Base-by-base conservation (phyloP, 2,329 filamentous ascomycete genomes). In the Rosellinia necatrix region DNA sequence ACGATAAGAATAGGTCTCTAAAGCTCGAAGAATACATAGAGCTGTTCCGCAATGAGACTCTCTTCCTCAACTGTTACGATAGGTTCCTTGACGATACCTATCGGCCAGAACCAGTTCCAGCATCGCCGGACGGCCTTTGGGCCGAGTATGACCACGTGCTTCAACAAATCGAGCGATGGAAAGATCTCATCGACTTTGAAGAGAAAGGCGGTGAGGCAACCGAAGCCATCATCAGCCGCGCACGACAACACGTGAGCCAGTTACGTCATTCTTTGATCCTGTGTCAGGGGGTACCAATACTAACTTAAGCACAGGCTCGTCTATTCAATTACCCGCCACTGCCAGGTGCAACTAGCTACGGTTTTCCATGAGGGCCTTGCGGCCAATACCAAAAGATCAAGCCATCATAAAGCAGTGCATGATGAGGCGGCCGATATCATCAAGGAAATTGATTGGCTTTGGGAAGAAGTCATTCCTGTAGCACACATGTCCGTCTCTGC, bases 401-500 rank as follows among this genome's bases (percentile, higher is more conserved):
- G 55, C 65, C 32, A 44, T 46, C 17, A 40, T 25, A 21, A 41
- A 30, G 47, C 40, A 2, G 42, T 51, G 10, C 38, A 52, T 17
- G 47, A 51, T 19, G 60, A 62, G 41, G 52, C 43, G 22, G 43
- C 32, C 2, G 54, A 64, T 2, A 59, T 71, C 9, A 30, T 64
- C 13, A 62, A 64, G 9, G 70, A 72, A 27, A 70, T 71, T 34
- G 64, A 68, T 21, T 70, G 67, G 22, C 60, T 72, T 1, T 71
- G 68, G 70, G 70, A 72, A 32, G 70, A 72, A 56, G 67, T 71
- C 30, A 65, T 70, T 19, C 70, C 70, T 6, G 69, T 72, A 6
- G 68, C 70, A 1, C 68, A 72, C 51, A 72, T 72, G 70, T 68
- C 66, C 3, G 69, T 69, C 6, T 68, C 70, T 32, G 66, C 66